Conservation (phyloP, 805 yeast species). For the Myxozyma sirexii region DNA sequence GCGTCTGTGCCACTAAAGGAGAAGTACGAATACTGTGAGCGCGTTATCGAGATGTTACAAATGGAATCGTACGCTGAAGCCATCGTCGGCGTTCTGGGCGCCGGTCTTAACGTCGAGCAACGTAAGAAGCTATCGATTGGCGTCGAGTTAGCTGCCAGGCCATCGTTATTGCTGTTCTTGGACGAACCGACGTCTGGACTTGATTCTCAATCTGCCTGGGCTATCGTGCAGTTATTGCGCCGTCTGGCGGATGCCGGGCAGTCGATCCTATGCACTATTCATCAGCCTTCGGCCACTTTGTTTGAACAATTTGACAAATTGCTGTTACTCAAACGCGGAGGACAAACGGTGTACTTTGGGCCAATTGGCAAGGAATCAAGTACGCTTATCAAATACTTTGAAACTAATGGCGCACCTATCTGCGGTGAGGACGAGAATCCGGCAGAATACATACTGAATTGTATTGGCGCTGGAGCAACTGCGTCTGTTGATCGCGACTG, state of each 20-base stretch:
- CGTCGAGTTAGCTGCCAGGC: conserved; percentile 72
- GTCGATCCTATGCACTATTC: conserved; percentile 74
- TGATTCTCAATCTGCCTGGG: conserved; percentile 66
- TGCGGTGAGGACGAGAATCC: conserved; percentile 68
- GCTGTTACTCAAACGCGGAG: conserved; percentile 71
- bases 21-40: conserved; percentile 68
- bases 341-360: conserved; percentile 80
- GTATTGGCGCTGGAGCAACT: conserved; percentile 82
- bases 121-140: conserved; percentile 70
- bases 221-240: conserved; percentile 66
- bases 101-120: conserved; percentile 70
- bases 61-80: conserved; percentile 76
- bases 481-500: conserved; percentile 63
- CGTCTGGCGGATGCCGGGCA: conserved; percentile 72
- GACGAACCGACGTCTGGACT: conserved; percentile 78
- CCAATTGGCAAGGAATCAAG: conserved; percentile 68
- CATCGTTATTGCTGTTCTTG: conserved; percentile 57
- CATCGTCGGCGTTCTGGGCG: conserved; percentile 75
- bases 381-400: conserved; percentile 65
- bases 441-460: conserved; percentile 73
- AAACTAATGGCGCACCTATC: conserved; percentile 68
- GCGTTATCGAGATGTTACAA: conserved; percentile 64
- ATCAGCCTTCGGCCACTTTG: conserved; percentile 74
- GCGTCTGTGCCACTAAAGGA: conserved; percentile 56
- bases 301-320: conserved; percentile 69